Conservation (phyloP, 768 basidiomycete genomes). For the Collybia mongolica region DNA sequence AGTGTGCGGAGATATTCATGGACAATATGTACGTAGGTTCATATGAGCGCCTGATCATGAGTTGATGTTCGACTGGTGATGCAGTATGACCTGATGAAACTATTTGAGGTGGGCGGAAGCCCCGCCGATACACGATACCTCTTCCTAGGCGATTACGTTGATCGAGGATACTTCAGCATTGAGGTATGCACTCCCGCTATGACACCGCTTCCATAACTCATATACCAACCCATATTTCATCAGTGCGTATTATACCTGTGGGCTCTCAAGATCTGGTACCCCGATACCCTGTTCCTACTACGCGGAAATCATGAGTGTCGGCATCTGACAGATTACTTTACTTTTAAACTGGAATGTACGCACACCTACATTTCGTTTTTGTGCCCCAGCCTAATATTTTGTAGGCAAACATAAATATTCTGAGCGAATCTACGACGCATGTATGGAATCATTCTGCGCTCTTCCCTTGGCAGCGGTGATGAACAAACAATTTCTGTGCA, state of each 20-base stretch:
- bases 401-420: constrained; percentile 99
- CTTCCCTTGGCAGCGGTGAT: constrained; percentile 95
- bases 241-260: constrained; percentile 98
- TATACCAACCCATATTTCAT: constrained; percentile 12
- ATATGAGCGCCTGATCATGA: neutral
- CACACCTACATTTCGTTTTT: constrained; percentile 11
- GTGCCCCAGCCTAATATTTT: constrained; percentile 2
- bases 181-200: constrained; percentile 50
- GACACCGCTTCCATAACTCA: neutral
- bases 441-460: constrained; percentile 97
- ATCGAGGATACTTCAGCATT: constrained; percentile 91
- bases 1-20: constrained; percentile 99
- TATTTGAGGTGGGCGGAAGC: constrained; percentile 92
- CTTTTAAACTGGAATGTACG: constrained; percentile 97
- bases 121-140: constrained; percentile 93
- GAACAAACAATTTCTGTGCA: constrained; percentile 99
- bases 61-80: constrained; percentile 5
- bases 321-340: constrained; percentile 98
- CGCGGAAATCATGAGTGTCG: constrained; percentile 99
- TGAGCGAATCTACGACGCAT: constrained; percentile 93
- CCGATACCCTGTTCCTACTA: constrained; percentile 92
- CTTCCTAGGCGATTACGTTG: constrained; percentile 92
- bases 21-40: constrained; percentile 84
- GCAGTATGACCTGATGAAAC: constrained; percentile 92
- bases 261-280: constrained; percentile 99